Evolutionary conservation across 2,329 filamentous ascomycete genomes (phyloP).

Genomic region (Metarhizium robertsii): DNA sequence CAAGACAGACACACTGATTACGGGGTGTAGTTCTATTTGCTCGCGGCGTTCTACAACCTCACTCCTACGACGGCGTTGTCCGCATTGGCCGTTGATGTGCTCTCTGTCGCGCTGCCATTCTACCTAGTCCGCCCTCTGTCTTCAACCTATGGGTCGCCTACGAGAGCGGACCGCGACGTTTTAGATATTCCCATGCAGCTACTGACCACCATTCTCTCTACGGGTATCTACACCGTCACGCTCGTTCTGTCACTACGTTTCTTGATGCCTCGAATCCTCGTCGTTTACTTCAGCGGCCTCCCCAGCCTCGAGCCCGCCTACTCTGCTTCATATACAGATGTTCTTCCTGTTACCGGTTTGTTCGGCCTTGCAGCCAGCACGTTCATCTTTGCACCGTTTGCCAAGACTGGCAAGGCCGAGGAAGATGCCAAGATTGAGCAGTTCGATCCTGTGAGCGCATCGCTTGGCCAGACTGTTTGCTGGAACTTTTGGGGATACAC

Average conservation of each 20-base stretch:
- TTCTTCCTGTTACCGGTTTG: conserved; percentile 48
- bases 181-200: conserved; percentile 53
- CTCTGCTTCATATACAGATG: conserved; percentile 47
- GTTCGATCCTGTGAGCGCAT: conserved; percentile 58
- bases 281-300: conserved; percentile 65
- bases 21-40: conserved; percentile 53
- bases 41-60: conserved; percentile 69
- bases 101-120: conserved; percentile 65
- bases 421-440: conserved; percentile 38
- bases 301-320: conserved; percentile 60
- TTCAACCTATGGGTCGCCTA: conserved; percentile 49
- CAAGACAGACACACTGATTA: neutral
- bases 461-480: conserved; percentile 58
- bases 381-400: conserved; percentile 68
- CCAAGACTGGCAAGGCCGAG: conserved; percentile 38
- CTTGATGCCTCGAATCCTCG: conserved; percentile 62
- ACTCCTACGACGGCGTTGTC: conserved; percentile 49
- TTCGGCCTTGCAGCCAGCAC: conserved; percentile 62
- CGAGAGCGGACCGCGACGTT: conserved; percentile 53
- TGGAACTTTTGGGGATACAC: conserved; percentile 66
- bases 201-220: conserved; percentile 59
- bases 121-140: conserved; percentile 61
- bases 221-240: conserved; percentile 64
- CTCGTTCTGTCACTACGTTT: conserved; percentile 61
- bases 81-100: conserved; percentile 57